Conservation (phyloP, 805 yeast species). For the Saccharomycopsis oosterbeekiorum region DNA sequence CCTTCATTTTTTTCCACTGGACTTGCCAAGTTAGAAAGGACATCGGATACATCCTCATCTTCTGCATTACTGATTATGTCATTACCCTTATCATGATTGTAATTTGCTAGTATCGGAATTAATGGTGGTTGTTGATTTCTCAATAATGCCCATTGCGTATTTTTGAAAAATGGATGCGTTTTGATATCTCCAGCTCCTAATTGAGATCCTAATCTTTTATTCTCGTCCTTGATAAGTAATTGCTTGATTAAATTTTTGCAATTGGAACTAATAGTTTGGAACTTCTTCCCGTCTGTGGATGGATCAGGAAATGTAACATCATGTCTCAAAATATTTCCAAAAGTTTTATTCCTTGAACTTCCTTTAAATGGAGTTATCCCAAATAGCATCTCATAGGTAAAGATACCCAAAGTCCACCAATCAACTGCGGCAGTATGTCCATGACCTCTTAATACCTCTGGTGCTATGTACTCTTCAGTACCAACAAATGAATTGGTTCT, state of each 20-base stretch:
- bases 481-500: conserved; percentile 98
- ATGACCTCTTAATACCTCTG: conserved; percentile 93
- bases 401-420: conserved; percentile 98
- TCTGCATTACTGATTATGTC: conserved; percentile 20
- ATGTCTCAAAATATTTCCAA: conserved; percentile 73
- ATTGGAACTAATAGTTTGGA: conserved; percentile 51
- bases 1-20: background rate
- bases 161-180: conserved; percentile 83
- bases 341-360: conserved; percentile 75
- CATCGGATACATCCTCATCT: conserved; percentile 1
- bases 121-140: conserved; percentile 93
- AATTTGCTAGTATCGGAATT: conserved; percentile 66
- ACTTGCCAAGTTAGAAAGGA: conserved; percentile 12
- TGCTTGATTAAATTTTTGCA: conserved; percentile 78
- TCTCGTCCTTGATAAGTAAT: conserved; percentile 79
- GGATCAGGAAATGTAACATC: conserved; percentile 73
- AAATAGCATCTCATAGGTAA: conserved; percentile 87
- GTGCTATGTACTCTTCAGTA: conserved; percentile 97
- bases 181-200: conserved; percentile 95
- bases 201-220: conserved; percentile 79
- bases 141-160: conserved; percentile 88
- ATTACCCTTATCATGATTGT: conserved; percentile 24
- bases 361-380: conserved; percentile 98
- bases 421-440: conserved; percentile 98
- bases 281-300: conserved; percentile 20